phyloP scores from a whole-genome alignment of 257 asterid species.

The Thymus quinquecostatus region DNA sequence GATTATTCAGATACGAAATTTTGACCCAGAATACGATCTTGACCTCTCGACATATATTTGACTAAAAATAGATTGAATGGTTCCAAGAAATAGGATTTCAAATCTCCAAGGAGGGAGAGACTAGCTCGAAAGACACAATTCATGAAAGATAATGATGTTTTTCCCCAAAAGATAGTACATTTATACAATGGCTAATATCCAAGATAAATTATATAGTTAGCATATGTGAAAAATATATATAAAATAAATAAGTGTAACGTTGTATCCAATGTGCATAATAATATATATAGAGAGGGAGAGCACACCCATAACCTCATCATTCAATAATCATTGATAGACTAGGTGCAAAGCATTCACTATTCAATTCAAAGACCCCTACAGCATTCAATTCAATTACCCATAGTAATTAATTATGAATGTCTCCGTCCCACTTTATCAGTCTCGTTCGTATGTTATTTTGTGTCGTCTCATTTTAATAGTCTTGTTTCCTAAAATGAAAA shows the following conservation, averaged over 20 bases:
- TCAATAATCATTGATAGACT: constrained; percentile 6
- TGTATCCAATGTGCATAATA: constrained; percentile 2
- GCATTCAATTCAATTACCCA: constrained; percentile 39
- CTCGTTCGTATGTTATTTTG: no score
- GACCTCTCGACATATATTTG: background rate
- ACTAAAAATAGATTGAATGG: background rate
- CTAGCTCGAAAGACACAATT: background rate
- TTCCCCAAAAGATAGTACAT: background rate
- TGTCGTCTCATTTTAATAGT: no score
- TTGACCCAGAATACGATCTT: no score
- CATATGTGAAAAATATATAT: background rate
- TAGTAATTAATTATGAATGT: constrained; percentile 26
- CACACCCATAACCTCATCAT: background rate
- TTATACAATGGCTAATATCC: background rate
- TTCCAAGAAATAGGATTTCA: background rate
- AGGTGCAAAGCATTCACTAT: constrained; percentile 23
- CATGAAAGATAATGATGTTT: background rate
- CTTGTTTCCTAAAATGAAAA: no score
- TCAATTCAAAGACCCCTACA: constrained; percentile 23
- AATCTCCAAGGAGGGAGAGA: background rate
- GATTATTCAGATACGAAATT: no score
- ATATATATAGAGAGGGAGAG: background rate
- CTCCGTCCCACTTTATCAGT: background rate
- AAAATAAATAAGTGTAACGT: background rate
- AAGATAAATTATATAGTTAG: background rate